Evolutionary conservation across 2,329 filamentous ascomycete species (phyloP).

Genomic region (Microsporum audouinii): DNA sequence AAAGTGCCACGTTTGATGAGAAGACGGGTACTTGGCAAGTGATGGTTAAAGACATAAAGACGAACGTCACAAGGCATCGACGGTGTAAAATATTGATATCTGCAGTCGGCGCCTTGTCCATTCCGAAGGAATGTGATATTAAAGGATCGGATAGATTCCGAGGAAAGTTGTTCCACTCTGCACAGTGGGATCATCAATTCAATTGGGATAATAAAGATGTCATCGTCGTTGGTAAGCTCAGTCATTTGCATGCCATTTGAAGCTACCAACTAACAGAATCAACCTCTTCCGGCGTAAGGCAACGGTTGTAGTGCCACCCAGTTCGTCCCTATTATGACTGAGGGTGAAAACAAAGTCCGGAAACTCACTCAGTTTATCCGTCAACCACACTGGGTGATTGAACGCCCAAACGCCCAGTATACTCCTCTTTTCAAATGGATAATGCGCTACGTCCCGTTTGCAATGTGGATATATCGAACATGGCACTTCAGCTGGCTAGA

Average conservation of each 20-base stretch:
- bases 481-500: conserved; percentile 37
- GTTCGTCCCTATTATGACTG: conserved; percentile 37
- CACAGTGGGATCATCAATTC: conserved; percentile 32
- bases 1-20: conserved; percentile 15
- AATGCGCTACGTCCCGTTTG: conserved; percentile 37
- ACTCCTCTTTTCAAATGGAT: conserved; percentile 30
- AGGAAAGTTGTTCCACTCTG: conserved; percentile 32
- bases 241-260: background rate
- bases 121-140: conserved; percentile 21
- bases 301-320: conserved; percentile 41
- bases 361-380: conserved; percentile 40
- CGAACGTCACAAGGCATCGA: conserved; percentile 14
- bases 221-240: conserved; percentile 24
- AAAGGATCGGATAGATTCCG: conserved; percentile 23
- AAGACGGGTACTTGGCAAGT: conserved; percentile 21
- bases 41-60: conserved; percentile 17
- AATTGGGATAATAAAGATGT: conserved; percentile 30
- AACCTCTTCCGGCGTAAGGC: conserved; percentile 17
- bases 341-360: conserved; percentile 25
- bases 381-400: conserved; percentile 41
- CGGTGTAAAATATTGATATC: conserved; percentile 22
- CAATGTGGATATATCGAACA: conserved; percentile 36
- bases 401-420: conserved; percentile 36
- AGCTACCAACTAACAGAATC: background rate
- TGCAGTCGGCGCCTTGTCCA: conserved; percentile 22